Evolutionary conservation across 1,284 basidiomycete genomes (phyloP).

Genomic region (Cryptococcus floricola): DNA sequence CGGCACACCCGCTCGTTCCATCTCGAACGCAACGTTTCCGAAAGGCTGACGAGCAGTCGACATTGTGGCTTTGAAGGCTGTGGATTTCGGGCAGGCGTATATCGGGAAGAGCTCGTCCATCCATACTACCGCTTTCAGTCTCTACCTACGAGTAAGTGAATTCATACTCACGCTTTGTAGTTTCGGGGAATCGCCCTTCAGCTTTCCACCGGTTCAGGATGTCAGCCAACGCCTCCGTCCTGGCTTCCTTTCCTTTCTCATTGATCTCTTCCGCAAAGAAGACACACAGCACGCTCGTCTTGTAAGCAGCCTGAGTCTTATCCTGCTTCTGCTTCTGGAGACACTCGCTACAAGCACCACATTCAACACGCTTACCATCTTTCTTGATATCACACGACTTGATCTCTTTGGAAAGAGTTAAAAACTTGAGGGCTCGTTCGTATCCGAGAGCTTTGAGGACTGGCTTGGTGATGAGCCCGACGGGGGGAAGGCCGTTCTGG

Average conservation of each 20-base stretch:
- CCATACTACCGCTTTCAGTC: slow-evolving; percentile 59
- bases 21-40: slow-evolving; percentile 69
- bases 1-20: slow-evolving; percentile 66
- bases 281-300: not conserved
- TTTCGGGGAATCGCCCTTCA: slow-evolving; percentile 36
- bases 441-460: slow-evolving; percentile 14
- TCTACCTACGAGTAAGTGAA: not conserved
- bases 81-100: slow-evolving; percentile 59
- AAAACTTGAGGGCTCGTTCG: slow-evolving; percentile 3
- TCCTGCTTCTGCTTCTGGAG: not conserved
- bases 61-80: slow-evolving; percentile 50
- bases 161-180: slow-evolving; percentile 36
- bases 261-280: slow-evolving; percentile 8
- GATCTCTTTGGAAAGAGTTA: not conserved
- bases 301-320: slow-evolving; percentile 1
- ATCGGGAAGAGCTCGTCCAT: slow-evolving; percentile 74
- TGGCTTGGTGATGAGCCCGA: slow-evolving; percentile 17
- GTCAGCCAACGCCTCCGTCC: slow-evolving; percentile 24
- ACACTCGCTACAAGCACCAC: not conserved
- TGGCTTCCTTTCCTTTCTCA: slow-evolving; percentile 3
- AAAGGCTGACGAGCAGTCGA: slow-evolving; percentile 11
- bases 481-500: slow-evolving; percentile 11
- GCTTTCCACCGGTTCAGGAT: slow-evolving; percentile 38
- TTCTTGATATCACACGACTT: not conserved
- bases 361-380: not conserved